Percentiles rank a stretch among this genome's conserved stretches.
Evolutionary conservation across 202 grass and related monocot genomes (phyloP).

Genomic region (Musa balbisiana): DNA sequence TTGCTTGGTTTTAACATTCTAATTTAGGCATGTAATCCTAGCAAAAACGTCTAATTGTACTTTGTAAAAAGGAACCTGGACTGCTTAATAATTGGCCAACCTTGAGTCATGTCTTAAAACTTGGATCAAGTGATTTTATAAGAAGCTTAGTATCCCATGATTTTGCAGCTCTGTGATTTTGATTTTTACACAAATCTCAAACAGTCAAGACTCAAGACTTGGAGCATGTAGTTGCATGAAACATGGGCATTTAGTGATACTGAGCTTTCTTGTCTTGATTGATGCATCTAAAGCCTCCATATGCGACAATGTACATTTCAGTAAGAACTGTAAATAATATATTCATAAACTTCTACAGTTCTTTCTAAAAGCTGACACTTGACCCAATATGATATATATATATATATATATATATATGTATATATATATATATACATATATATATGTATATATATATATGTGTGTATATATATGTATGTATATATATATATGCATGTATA

Average conservation of each 20-base stretch:
- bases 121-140: background rate
- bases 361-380: background rate
- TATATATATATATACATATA: too few relatives aligned
- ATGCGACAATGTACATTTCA: background rate
- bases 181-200: too few relatives aligned
- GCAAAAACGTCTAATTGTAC: background rate
- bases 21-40: background rate
- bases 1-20: background rate
- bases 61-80: background rate
- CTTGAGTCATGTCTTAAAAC: background rate
- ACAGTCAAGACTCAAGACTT: too few relatives aligned
- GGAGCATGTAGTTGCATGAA: background rate
- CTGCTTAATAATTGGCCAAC: background rate
- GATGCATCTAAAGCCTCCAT: background rate
- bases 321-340: too few relatives aligned
- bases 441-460: too few relatives aligned
- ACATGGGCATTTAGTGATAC: background rate
- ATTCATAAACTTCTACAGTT: background rate
- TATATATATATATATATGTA: too few relatives aligned
- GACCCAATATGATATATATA: too few relatives aligned
- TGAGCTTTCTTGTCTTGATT: background rate
- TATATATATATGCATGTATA: too few relatives aligned
- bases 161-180: background rate
- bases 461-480: too few relatives aligned
- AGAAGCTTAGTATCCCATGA: background rate